phyloP scores from a whole-genome alignment of 768 basidiomycete species.

The Rubroboletus pulcherrimus region DNA sequence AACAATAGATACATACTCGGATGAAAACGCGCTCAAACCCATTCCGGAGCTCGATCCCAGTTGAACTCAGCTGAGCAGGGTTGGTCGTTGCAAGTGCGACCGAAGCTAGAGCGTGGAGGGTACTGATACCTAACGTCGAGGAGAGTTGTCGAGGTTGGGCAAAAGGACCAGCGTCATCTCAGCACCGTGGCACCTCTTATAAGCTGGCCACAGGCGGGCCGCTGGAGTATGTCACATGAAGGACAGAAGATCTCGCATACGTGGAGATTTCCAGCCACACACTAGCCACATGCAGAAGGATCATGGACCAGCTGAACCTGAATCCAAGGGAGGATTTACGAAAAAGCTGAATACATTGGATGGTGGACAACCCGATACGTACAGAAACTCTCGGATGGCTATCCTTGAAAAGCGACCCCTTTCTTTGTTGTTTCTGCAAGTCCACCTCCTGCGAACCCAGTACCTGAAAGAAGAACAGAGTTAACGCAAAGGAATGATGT shows the following conservation, averaged over 20 bases:
- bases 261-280: background rate
- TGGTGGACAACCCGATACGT: background rate
- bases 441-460: conserved; percentile 94
- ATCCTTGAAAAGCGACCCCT: conserved; percentile 87
- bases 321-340: background rate
- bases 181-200: background rate
- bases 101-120: background rate
- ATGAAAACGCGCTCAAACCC: conserved; percentile 32
- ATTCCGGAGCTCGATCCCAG: conserved; percentile 35
- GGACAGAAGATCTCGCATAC: background rate
- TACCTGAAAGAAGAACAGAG: conserved; percentile 46
- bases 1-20: background rate
- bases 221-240: background rate
- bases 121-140: background rate
- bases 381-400: conserved; percentile 6
- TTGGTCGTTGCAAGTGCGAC: background rate
- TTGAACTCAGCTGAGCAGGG: conserved; percentile 24
- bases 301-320: background rate
- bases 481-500: background rate
- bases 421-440: conserved; percentile 80
- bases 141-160: background rate
- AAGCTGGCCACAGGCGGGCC: background rate
- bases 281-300: background rate
- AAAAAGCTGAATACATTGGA: background rate
- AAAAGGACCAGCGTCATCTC: background rate